Conservation (phyloP, 495 filamentous ascomycete genomes). For the Talaromyces thailandensis region DNA sequence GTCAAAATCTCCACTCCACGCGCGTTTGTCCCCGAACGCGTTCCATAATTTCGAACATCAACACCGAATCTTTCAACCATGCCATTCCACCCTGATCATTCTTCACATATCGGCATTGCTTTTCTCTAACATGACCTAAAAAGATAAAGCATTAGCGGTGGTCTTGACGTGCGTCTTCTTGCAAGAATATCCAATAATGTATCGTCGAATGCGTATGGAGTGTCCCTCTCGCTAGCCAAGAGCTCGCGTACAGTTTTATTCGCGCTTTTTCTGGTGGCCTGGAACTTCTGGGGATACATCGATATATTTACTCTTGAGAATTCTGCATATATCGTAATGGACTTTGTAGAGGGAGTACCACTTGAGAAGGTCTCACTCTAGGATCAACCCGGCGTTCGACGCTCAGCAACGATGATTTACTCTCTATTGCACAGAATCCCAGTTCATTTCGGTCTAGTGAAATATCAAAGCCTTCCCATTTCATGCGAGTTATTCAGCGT, state of each 20-base stretch:
- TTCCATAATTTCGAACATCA: neutral
- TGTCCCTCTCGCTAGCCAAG: neutral
- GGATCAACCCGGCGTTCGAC: neutral
- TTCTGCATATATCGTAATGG: neutral
- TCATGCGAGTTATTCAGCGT: too few species aligned
- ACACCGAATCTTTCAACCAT: neutral
- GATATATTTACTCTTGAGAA: neutral
- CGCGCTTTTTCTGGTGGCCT: neutral
- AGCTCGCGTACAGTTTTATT: neutral
- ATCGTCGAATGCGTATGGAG: constrained; percentile 1
- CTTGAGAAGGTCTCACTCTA: neutral
- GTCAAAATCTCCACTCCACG: too few species aligned
- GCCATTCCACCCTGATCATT: neutral
- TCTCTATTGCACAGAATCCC: neutral
- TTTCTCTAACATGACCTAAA: neutral
- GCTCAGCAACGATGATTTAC: neutral
- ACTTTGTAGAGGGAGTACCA: neutral
- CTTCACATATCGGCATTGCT: neutral
- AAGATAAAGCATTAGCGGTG: neutral
- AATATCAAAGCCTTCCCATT: too few species aligned
- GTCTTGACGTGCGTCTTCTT: neutral
- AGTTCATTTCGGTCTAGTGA: too few species aligned
- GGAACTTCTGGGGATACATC: neutral
- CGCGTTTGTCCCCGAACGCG: neutral
- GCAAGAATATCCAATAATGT: neutral